These are phyloP conservation scores for Serendipita vermifera DNA, from an alignment of 768 basidiomycete species.

Conservation along the genomic window DNA sequence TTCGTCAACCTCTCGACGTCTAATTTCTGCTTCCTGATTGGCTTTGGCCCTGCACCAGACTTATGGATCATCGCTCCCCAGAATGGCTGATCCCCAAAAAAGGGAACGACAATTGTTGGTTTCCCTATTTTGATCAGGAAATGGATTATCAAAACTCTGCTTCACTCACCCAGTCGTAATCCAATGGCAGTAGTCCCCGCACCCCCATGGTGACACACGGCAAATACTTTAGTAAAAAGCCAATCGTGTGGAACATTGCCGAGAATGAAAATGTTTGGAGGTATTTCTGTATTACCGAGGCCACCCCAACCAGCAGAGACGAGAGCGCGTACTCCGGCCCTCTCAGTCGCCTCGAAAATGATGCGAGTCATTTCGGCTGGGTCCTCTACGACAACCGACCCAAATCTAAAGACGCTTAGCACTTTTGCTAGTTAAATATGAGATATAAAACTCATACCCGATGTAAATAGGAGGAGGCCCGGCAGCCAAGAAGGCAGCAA, in stretches of 20 bases:
- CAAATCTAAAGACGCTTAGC: slow-evolving; percentile 29
- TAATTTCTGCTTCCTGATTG: slow-evolving; percentile 42
- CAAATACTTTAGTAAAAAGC: slow-evolving; percentile 47
- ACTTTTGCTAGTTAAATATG: too few species aligned
- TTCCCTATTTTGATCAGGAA: too few species aligned
- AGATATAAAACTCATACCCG: too few species aligned
- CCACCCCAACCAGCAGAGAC: slow-evolving; percentile 58
- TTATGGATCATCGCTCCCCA: slow-evolving; percentile 47
- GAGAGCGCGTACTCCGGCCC: slow-evolving; percentile 44
- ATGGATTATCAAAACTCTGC: too few species aligned
- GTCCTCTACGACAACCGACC: slow-evolving; percentile 48
- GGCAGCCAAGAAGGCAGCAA: slow-evolving; percentile 34
- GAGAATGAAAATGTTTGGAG: slow-evolving; percentile 47
- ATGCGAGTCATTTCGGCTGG: slow-evolving; percentile 34
- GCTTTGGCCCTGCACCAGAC: slow-evolving; percentile 48
- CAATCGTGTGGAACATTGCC: slow-evolving; percentile 58
- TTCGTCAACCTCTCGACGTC: slow-evolving; percentile 36
- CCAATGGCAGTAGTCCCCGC: slow-evolving; percentile 57
- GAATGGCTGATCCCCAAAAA: slow-evolving; percentile 53
- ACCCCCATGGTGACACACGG: slow-evolving; percentile 52
- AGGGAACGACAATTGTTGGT: slow-evolving; percentile 50
- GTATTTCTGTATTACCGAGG: slow-evolving; percentile 38
- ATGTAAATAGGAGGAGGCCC: slow-evolving; percentile 47
- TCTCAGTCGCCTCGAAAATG: slow-evolving; percentile 44
- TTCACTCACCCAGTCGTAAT: slow-evolving; percentile 42